Conservation (phyloP, 139 green algal species). For the Closterium sp. region DNA sequence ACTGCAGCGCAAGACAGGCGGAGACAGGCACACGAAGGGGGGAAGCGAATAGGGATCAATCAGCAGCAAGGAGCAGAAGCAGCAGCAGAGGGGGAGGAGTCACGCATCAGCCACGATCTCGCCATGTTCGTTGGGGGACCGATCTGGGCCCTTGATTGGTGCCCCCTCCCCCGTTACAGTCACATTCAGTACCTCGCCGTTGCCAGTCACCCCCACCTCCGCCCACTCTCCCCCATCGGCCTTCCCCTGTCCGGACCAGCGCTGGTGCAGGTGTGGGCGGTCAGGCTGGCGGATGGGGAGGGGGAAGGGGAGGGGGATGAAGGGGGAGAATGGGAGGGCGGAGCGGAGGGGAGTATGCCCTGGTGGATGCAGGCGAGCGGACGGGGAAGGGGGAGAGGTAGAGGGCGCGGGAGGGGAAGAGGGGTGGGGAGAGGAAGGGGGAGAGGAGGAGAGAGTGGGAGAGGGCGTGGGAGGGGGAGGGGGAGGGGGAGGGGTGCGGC, state of each 20-base stretch:
- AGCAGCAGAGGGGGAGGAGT: neutral
- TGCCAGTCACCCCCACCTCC: neutral
- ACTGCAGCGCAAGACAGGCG: neutral
- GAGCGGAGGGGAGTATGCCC: neutral
- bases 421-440: conserved; percentile 1
- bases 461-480: neutral
- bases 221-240: neutral
- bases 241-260: neutral
- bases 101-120: neutral
- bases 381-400: neutral
- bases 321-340: neutral
- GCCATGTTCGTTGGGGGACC: neutral
- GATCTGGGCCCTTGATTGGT: neutral
- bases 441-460: neutral
- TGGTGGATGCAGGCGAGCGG: neutral
- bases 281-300: neutral
- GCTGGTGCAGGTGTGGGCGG: neutral
- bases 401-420: neutral
- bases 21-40: neutral
- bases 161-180: neutral
- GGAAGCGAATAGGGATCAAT: neutral
- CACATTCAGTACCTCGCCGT: neutral
- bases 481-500: neutral
- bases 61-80: neutral
- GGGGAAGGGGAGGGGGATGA: neutral